phyloP scores from a whole-genome alignment of 228 moss, liverwort and hornwort species.

The Sphagnum fallax region DNA sequence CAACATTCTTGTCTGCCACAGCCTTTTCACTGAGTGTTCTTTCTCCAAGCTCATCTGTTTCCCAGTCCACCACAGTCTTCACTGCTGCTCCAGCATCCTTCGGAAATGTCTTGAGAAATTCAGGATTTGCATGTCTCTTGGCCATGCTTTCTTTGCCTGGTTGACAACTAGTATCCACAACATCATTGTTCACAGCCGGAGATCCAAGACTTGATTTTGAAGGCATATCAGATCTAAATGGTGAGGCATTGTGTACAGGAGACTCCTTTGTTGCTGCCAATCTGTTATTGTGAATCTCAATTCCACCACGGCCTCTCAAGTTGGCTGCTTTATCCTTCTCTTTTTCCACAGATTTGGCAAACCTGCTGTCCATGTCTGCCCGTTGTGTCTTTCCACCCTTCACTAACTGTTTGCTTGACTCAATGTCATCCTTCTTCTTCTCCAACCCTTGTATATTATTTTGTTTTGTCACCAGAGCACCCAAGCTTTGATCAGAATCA shows the following conservation, averaged over 20 bases:
- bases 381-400: slow-evolving; percentile 15
- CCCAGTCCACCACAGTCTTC: slow-evolving; percentile 12
- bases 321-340: slow-evolving; percentile 11
- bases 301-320: slow-evolving; percentile 7
- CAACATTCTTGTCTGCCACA: too few species aligned
- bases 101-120: slow-evolving; percentile 27
- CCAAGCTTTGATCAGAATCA: slow-evolving; percentile 48
- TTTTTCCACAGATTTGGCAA: slow-evolving; percentile 18
- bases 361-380: slow-evolving; percentile 14
- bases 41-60: slow-evolving; percentile 13
- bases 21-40: too few species aligned
- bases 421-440: too few species aligned
- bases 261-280: too few species aligned
- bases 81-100: slow-evolving; percentile 24
- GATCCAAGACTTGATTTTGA: slow-evolving; percentile 48
- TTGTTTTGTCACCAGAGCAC: too few species aligned
- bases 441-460: too few species aligned
- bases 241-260: too few species aligned
- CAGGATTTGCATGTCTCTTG: slow-evolving; percentile 29
- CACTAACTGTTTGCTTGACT: slow-evolving; percentile 12
- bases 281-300: too few species aligned
- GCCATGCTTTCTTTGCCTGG: slow-evolving; percentile 19
- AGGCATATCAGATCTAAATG: slow-evolving; percentile 14
- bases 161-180: slow-evolving; percentile 24
- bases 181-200: slow-evolving; percentile 49